Evolutionary conservation across 352 stramenopile species (phyloP).

Genomic region (Hyaloperonospora brassicae): DNA sequence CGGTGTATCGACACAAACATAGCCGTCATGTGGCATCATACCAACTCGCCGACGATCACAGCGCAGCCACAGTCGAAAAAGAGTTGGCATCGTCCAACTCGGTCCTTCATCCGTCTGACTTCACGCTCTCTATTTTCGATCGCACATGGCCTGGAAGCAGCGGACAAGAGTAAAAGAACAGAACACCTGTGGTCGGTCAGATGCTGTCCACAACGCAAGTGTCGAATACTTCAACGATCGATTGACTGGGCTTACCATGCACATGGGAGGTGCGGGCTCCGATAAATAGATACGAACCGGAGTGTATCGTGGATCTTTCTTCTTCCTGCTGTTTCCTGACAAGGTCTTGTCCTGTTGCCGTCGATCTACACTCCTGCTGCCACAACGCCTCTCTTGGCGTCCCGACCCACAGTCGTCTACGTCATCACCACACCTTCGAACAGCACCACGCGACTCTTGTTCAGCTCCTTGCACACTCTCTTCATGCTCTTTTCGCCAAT

Average conservation of each 20-base stretch:
- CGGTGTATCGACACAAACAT: too few relatives aligned
- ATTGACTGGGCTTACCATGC: slow-evolving; percentile 39
- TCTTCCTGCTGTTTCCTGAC: slow-evolving; percentile 26
- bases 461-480: slow-evolving; percentile 78
- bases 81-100: too few relatives aligned
- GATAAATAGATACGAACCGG: slow-evolving; percentile 62
- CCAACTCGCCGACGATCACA: too few relatives aligned
- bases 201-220: slow-evolving; percentile 4
- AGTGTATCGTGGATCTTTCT: slow-evolving; percentile 3
- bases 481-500: slow-evolving; percentile 82
- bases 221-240: slow-evolving; percentile 18
- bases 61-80: too few relatives aligned
- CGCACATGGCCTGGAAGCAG: slow-evolving; percentile 10
- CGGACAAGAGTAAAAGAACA: slow-evolving; percentile 11
- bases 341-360: slow-evolving; percentile 13
- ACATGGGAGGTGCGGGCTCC: slow-evolving; percentile 27
- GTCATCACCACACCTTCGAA: slow-evolving; percentile 68
- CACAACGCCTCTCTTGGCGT: slow-evolving; percentile 13
- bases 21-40: too few relatives aligned
- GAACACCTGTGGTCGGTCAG: slow-evolving; percentile 13
- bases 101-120: slow-evolving; percentile 7
- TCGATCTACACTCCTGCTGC: slow-evolving; percentile 3
- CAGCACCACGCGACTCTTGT: slow-evolving; percentile 71
- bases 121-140: slow-evolving; percentile 4
- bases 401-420: slow-evolving; percentile 22